Conservation (phyloP, 441 rosid genomes). For the Adansonia grandidieri region DNA sequence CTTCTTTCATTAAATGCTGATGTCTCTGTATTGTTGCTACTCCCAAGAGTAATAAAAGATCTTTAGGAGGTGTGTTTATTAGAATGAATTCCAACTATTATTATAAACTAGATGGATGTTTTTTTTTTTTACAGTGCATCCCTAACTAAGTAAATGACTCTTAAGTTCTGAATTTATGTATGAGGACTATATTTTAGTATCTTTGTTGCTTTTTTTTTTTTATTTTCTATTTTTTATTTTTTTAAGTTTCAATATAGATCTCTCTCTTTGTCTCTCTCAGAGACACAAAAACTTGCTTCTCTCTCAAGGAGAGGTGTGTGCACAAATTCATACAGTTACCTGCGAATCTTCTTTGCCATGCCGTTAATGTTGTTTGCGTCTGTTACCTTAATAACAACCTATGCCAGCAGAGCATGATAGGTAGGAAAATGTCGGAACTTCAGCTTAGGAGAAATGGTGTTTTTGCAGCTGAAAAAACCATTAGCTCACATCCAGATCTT, state of each 20-base stretch:
- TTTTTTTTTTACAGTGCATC: neutral
- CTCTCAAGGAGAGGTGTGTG: neutral
- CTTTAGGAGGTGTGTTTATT: neutral
- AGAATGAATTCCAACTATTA: neutral
- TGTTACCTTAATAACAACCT: constrained; percentile 18
- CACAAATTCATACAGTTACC: neutral
- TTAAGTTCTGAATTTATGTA: constrained; percentile 6
- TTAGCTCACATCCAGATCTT: constrained; percentile 70
- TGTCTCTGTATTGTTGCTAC: neutral
- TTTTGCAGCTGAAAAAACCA: constrained; percentile 93
- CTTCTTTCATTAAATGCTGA: neutral
- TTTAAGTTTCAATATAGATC: neutral
- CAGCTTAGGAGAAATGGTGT: constrained; percentile 90
- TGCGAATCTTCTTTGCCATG: constrained; percentile 1
- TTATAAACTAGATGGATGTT: neutral
- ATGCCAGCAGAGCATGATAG: constrained; percentile 87
- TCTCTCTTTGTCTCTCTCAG: neutral
- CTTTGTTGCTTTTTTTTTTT: too few relatives aligned
- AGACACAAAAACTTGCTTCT: neutral
- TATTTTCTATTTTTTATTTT: too few relatives aligned
- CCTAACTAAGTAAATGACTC: neutral
- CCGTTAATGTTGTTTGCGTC: constrained; percentile 26
- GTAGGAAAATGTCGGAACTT: constrained; percentile 78
- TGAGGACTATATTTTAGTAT: neutral
- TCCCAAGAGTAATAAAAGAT: neutral